Evolutionary conservation across 169 alveolate genomes (phyloP).

Genomic region (Cytauxzoon felis): DNA sequence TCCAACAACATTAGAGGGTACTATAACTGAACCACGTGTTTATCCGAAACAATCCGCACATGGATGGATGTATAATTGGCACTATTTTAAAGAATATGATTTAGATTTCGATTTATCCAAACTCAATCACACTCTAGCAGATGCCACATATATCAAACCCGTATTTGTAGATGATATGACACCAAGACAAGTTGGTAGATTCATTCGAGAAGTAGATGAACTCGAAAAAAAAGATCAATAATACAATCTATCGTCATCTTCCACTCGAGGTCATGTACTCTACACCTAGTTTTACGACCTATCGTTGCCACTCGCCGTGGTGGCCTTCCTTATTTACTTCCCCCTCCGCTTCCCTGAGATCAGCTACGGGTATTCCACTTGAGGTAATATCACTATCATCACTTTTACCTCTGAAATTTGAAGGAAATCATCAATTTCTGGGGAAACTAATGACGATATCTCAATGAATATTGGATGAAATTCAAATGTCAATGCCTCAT

Average conservation of each 20-base stretch:
- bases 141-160: not conserved
- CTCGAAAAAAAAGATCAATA: not conserved
- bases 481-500: too few species aligned
- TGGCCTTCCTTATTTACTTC: too few species aligned
- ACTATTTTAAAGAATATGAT: constrained; percentile 49
- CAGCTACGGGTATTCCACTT: too few species aligned
- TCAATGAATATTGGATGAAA: too few species aligned
- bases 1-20: not conserved
- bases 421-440: too few species aligned
- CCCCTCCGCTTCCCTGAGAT: too few species aligned
- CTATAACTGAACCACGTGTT: not conserved
- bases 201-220: constrained; percentile 13
- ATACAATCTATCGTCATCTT: not conserved
- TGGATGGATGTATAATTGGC: constrained; percentile 69
- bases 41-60: constrained; percentile 21
- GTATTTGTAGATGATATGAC: constrained; percentile 19
- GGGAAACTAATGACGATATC: too few species aligned
- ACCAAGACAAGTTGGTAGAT: constrained; percentile 4
- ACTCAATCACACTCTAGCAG: not conserved
- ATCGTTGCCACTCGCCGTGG: too few species aligned
- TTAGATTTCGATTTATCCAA: constrained; percentile 36
- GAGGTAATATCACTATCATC: too few species aligned
- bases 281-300: too few species aligned
- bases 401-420: too few species aligned
- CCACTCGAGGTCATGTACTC: not conserved